Conservation (phyloP, 2,329 filamentous ascomycete species). For the Cercospora sojina region DNA sequence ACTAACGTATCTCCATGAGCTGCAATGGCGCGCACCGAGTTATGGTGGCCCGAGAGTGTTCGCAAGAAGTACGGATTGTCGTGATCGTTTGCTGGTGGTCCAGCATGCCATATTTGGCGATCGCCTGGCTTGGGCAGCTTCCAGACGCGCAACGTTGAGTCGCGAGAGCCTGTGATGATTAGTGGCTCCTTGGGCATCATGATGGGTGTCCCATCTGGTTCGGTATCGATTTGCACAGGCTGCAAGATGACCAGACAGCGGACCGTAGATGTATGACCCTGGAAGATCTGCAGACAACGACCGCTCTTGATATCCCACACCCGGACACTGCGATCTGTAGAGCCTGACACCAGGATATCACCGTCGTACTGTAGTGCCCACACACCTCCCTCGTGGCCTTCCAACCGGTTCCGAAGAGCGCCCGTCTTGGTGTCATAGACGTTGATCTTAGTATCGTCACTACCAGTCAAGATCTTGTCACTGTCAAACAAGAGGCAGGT, state of each 20-base stretch:
- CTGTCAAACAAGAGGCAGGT: conserved; percentile 97
- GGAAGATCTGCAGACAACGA: conserved; percentile 90
- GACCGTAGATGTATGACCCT: conserved; percentile 96
- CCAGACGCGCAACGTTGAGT: conserved; percentile 93
- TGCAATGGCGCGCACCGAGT: conserved; percentile 94
- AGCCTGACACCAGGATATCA: conserved; percentile 91
- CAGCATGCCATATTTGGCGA: conserved; percentile 73
- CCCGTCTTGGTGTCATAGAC: conserved; percentile 98
- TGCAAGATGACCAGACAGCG: conserved; percentile 92
- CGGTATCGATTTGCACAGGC: conserved; percentile 73
- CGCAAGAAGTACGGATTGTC: conserved; percentile 96
- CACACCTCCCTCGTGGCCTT: conserved; percentile 93
- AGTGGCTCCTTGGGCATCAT: conserved; percentile 93
- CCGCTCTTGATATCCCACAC: conserved; percentile 98
- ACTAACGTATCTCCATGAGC: conserved; percentile 94
- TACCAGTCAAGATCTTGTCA: conserved; percentile 96
- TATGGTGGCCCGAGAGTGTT: conserved; percentile 78
- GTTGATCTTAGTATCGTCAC: conserved; percentile 95
- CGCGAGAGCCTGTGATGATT: conserved; percentile 95
- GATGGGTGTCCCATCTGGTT: conserved; percentile 68
- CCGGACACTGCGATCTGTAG: conserved; percentile 95
- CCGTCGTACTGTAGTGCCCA: conserved; percentile 97
- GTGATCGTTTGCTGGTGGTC: conserved; percentile 67
- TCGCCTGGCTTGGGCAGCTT: conserved; percentile 80
- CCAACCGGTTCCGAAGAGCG: conserved; percentile 74